Conservation (phyloP, 2,329 filamentous ascomycete species). For the Clarireedia monteithiana region DNA sequence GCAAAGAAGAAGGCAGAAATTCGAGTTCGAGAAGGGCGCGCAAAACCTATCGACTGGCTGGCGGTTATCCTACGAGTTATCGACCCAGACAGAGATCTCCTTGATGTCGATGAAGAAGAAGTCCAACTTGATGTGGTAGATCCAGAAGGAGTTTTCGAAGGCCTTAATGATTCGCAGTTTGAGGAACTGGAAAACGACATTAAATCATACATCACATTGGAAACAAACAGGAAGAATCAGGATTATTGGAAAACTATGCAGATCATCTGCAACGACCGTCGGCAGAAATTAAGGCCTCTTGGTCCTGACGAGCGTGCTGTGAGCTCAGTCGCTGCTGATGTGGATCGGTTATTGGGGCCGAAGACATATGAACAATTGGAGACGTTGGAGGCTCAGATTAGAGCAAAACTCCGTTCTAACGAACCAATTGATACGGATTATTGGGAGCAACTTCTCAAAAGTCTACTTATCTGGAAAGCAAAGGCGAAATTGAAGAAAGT, state of each 20-base stretch:
- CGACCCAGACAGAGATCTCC: conserved; percentile 73
- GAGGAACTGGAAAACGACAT: conserved; percentile 77
- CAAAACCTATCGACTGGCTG: conserved; percentile 88
- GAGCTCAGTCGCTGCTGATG: conserved; percentile 75
- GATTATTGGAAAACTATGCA: conserved; percentile 93
- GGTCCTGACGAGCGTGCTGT: conserved; percentile 62
- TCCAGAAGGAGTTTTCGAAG: conserved; percentile 73
- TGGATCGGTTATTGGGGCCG: conserved; percentile 77
- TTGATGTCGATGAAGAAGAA: conserved; percentile 73
- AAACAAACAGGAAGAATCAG: conserved; percentile 67
- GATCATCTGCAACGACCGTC: conserved; percentile 71
- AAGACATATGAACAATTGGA: conserved; percentile 86
- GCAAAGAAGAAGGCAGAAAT: conserved; percentile 98
- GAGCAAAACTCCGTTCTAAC: conserved; percentile 74
- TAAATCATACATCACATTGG: conserved; percentile 67
- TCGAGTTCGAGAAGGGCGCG: conserved; percentile 81
- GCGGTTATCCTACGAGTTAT: conserved; percentile 86
- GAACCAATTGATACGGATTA: conserved; percentile 90
- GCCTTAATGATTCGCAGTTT: conserved; percentile 59
- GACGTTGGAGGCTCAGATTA: conserved; percentile 78
- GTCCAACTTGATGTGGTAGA: conserved; percentile 66
- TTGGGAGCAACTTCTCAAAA: conserved; percentile 87
- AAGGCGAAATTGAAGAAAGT: conserved; percentile 76
- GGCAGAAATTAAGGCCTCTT: conserved; percentile 54
- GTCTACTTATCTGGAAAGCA: conserved; percentile 83